Evolutionary conservation across 2,329 filamentous ascomycete genomes (phyloP).

Genomic region (Phoma herbarum): DNA sequence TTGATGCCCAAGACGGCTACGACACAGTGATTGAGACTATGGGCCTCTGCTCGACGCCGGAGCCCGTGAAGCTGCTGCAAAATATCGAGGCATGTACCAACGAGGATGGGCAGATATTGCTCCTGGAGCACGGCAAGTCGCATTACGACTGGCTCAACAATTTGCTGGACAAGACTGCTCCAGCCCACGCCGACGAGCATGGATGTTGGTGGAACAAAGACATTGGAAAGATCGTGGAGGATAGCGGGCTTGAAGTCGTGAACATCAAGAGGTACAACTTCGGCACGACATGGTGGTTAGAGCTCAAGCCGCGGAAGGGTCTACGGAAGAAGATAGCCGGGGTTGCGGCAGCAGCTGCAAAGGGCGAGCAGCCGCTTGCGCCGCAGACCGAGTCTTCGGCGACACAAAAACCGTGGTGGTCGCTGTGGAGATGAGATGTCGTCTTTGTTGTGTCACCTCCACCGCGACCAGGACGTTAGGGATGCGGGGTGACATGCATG

Average conservation of each 20-base stretch:
- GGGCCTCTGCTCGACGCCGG: constrained; percentile 60
- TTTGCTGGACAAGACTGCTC: constrained; percentile 56
- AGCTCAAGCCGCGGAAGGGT: constrained; percentile 54
- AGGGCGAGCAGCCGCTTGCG: constrained; percentile 26
- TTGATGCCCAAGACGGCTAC: constrained; percentile 53
- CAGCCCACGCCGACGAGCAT: constrained; percentile 58
- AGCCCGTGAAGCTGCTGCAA: constrained; percentile 55
- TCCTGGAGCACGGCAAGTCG: constrained; percentile 61
- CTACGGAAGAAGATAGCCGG: constrained; percentile 30
- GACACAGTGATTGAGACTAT: constrained; percentile 62
- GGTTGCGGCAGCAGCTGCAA: constrained; percentile 19
- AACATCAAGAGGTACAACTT: constrained; percentile 57
- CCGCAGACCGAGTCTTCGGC: constrained; percentile 30
- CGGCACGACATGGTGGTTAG: constrained; percentile 60
- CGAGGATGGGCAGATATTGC: constrained; percentile 55
- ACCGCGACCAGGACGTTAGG: constrained; percentile 21
- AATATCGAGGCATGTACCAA: constrained; percentile 56
- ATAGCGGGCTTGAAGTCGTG: constrained; percentile 59
- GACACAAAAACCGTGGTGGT: constrained; percentile 47
- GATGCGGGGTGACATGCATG: constrained; percentile 19
- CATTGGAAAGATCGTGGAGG: constrained; percentile 58
- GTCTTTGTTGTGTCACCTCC: constrained; percentile 19
- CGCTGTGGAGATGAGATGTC: constrained; percentile 44
- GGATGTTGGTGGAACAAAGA: constrained; percentile 65
- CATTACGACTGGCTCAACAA: constrained; percentile 59